phyloP scores from a whole-genome alignment of 805 yeast species.

The Torulaspora delbrueckii region DNA sequence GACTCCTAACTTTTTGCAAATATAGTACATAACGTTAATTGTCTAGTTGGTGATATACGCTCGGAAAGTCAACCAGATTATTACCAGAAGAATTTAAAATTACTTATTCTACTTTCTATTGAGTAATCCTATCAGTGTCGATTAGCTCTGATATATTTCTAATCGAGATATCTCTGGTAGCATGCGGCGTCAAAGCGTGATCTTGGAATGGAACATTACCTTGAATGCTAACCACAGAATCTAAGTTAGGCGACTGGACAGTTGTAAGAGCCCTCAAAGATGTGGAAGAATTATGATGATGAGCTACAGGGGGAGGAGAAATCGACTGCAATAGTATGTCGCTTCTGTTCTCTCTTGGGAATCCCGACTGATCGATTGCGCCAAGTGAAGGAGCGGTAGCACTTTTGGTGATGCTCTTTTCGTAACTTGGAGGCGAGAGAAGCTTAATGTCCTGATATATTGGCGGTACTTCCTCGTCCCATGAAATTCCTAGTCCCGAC shows the following conservation, averaged over 20 bases:
- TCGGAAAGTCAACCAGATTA: too few species aligned
- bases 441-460: slow-evolving; percentile 81
- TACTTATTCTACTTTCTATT: slow-evolving; percentile 11
- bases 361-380: slow-evolving; percentile 1
- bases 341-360: not conserved
- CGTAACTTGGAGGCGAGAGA: slow-evolving; percentile 82
- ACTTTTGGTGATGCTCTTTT: slow-evolving; percentile 18
- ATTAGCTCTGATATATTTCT: slow-evolving; percentile 26
- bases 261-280: slow-evolving; percentile 14
- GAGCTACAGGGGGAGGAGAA: slow-evolving; percentile 29
- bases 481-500: slow-evolving; percentile 91
- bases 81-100: too few species aligned
- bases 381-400: slow-evolving; percentile 3
- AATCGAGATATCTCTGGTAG: slow-evolving; percentile 25
- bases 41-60: too few species aligned
- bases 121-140: slow-evolving; percentile 34
- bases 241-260: slow-evolving; percentile 26
- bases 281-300: slow-evolving; percentile 18
- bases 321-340: slow-evolving; percentile 9
- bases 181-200: slow-evolving; percentile 31
- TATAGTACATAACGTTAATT: too few species aligned
- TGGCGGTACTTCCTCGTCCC: slow-evolving; percentile 99
- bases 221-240: slow-evolving; percentile 29
- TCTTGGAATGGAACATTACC: slow-evolving; percentile 29
- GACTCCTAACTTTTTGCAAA: not conserved